Base-by-base conservation (phyloP, 1,284 basidiomycete species). In the Ganoderma resinaceum region DNA sequence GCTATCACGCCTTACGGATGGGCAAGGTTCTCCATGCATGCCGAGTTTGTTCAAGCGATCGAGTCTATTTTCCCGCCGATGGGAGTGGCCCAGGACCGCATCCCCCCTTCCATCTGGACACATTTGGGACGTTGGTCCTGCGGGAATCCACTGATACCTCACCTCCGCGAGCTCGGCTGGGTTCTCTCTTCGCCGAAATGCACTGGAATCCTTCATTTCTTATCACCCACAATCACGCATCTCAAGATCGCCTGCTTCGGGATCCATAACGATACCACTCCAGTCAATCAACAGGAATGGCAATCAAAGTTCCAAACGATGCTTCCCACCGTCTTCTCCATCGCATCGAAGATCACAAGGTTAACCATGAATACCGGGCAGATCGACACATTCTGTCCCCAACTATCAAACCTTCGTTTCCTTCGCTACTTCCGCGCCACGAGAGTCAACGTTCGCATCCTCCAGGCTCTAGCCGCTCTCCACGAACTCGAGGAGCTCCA, bases 191-290 rank as follows among this genome's bases (percentile, higher is more conserved):
- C 57, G 6, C 42, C 42, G 18, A 7, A 42, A 20, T 49, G 53
- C 40, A 64, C 55, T 14, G 63, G 57, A 20, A 63, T 63, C 14
- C 53, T 63, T 26, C 62, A 42, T 20, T n/a, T 63, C 16, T 12
- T 57, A 6, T 18, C 62, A 1, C 53, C 52, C 29, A 31, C 52
- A 6, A 18, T 63, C 37, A 31, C 37, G 20, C 38, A 42, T 40
- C 31, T 64, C 55, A 42, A 59, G 29, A 35, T 64, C 40, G 31
- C 35, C 40, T 38, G 49, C 20, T 33, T 33, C 53, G 33, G n/a
- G 23, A 29, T 16, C 12, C 40, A 29, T 14, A 46, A 29, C 40
- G 31, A 58, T 29, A 18, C 33, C 4, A 12, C 55, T n/a, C 33
- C 55, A 4, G 33, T n/a, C 8, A 57, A 35, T 29, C 31, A 37